Conservation (phyloP, 306 rosid genomes). For the Crataegus laevigata region DNA sequence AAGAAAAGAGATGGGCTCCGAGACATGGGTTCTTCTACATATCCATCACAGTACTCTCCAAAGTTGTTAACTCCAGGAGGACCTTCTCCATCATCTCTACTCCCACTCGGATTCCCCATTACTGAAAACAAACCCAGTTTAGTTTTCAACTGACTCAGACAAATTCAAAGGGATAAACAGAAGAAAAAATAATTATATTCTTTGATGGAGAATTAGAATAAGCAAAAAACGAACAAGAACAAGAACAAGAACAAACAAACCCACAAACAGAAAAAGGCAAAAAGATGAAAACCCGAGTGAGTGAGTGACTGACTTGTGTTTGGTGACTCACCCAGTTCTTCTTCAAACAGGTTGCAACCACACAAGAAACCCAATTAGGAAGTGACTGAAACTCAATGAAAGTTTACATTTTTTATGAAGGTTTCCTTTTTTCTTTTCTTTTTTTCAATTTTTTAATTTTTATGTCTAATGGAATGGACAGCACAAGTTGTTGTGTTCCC, state of each 20-base stretch:
- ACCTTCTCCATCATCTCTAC: constrained; percentile 27
- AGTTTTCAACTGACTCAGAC: neutral
- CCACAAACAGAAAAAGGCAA: constrained; percentile 20
- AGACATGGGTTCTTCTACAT: constrained; percentile 19
- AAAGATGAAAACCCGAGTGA: neutral
- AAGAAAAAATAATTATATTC: neutral
- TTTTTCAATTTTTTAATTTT: too few relatives aligned
- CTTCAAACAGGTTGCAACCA: constrained; percentile 28
- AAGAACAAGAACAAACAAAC: constrained; percentile 16
- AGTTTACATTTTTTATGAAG: constrained; percentile 35
- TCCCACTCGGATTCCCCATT: constrained; percentile 30
- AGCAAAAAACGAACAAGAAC: neutral
- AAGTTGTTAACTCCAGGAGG: constrained; percentile 23
- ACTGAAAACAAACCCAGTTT: constrained; percentile 15
- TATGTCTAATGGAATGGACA: constrained; percentile 7
- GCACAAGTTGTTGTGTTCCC: constrained; percentile 20
- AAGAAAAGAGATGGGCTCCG: constrained; percentile 11
- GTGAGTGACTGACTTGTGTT: neutral
- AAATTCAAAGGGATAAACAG: neutral
- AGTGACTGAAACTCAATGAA: constrained; percentile 39
- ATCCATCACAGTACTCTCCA: constrained; percentile 12
- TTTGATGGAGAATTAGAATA: neutral
- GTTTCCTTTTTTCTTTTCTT: neutral
- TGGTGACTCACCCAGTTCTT: constrained; percentile 39
- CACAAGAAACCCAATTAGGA: constrained; percentile 41